phyloP scores from a whole-genome alignment of 768 basidiomycete genomes.

The Boletus rufocinnamomeus region DNA sequence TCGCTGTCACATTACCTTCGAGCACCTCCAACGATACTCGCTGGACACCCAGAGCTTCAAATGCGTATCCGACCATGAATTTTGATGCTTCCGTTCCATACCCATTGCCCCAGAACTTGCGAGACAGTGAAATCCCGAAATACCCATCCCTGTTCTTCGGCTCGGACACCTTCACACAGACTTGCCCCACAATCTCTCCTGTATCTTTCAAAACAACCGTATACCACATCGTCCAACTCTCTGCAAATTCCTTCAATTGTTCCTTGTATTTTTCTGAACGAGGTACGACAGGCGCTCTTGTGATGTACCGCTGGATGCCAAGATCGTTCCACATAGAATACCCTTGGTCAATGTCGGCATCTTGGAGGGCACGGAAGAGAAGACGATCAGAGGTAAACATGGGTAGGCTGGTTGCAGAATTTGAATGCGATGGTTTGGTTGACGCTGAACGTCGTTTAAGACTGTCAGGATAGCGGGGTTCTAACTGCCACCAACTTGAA shows the following conservation, averaged over 20 bases:
- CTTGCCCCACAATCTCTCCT: conserved; percentile 10
- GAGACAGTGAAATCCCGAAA: conserved; percentile 25
- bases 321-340: conserved; percentile 8
- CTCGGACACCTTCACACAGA: conserved; percentile 17
- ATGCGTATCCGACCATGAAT: conserved; percentile 38
- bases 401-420: neutral
- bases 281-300: conserved; percentile 1
- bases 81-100: conserved; percentile 38
- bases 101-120: conserved; percentile 35
- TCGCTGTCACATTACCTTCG: conserved; percentile 21
- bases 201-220: conserved; percentile 9
- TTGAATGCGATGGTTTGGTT: neutral
- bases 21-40: conserved; percentile 31
- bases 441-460: neutral
- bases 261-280: conserved; percentile 10
- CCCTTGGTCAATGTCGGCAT: conserved; percentile 9
- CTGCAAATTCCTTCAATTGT: conserved; percentile 4
- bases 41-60: conserved; percentile 29
- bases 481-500: no score
- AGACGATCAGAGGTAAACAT: conserved; percentile 17
- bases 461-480: neutral
- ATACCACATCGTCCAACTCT: conserved; percentile 12
- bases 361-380: conserved; percentile 10
- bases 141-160: conserved; percentile 31
- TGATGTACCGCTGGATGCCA: conserved; percentile 12